Evolutionary conservation across 192 early-diverging fungal species (phyloP), one percentile per base, ranked within the genome.

Genomic region (Diversispora epigaea): DNA sequence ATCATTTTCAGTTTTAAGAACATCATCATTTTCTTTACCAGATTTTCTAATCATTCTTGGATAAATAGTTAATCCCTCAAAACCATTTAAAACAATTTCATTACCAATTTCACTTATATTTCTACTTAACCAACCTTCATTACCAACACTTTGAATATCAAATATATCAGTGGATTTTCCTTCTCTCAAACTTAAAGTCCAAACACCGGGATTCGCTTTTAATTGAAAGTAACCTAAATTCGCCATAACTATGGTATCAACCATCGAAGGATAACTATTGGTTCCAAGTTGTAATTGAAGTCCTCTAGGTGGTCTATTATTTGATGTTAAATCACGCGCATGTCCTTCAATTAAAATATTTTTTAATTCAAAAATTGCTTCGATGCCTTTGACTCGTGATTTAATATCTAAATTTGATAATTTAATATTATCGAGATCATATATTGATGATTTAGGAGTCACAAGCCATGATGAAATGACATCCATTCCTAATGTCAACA

Each of bases 221-320:
- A 99, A 86, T 81, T 99, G 97, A 66, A 99, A 82, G 76, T 99
- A 99, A 4, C 97, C 97, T 15, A 96, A 86, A 54, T 99, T 99
- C n/a, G 94, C 94, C 97, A 99, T 99, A 1, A 97, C 94, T 54
- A 97, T 94, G 4, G 96, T 99, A 75, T 96, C 97, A 0, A 91
- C 89, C 50, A 91, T 86, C 3, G 83, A 85, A 10, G 88, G 86
- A 7, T 86, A 62, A 1, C 77, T 70, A 0, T 80, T 77, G 40
- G 93, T 94, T 9, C 92, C 95, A 15, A 99, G 89, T 21, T 91
- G 84, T 55, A 96, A 93, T 79, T 99, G 95, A 11, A 94, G 85
- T 0, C 96, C 96, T 14, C 96, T 91, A 57, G 95, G 95, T 4
- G 97, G 94, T n/a, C 78, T 77, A 32, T 32, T 32, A 62, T 86